Conservation (phyloP, 2,329 filamentous ascomycete species). For the Corynespora cassiicola region DNA sequence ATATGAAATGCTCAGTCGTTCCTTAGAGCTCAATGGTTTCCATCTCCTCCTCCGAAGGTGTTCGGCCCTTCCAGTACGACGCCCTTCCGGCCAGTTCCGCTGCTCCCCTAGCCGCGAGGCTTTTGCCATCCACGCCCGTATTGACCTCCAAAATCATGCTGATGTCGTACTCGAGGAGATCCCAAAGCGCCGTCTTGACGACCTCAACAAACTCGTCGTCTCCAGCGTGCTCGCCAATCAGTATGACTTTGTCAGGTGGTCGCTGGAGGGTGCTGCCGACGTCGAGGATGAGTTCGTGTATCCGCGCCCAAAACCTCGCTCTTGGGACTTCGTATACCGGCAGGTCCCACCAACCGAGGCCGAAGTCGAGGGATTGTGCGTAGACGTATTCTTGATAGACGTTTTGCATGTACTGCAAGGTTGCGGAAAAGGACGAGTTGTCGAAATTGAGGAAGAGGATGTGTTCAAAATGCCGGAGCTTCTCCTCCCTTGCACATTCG, state of each 20-base stretch:
- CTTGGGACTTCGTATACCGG: constrained; percentile 27
- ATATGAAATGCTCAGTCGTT: too few species aligned
- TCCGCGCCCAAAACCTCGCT: constrained; percentile 28
- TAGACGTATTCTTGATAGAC: constrained; percentile 13
- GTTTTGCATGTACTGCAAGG: constrained; percentile 18
- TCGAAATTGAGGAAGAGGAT: constrained; percentile 35
- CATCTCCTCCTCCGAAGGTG: too few species aligned
- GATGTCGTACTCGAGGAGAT: constrained; percentile 25
- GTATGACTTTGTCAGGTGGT: constrained; percentile 26
- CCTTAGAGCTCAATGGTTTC: too few species aligned
- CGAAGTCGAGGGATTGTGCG: constrained; percentile 11
- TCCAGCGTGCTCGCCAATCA: constrained; percentile 27
- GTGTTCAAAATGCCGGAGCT: constrained; percentile 13
- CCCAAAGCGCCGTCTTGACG: constrained; percentile 27
- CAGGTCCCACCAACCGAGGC: constrained; percentile 34
- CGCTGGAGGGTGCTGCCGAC: constrained; percentile 13
- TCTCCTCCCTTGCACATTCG: constrained; percentile 13
- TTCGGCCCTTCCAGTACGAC: too few species aligned
- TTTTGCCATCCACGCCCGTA: constrained; percentile 10
- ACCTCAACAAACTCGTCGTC: constrained; percentile 27
- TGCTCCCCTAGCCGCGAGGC: constrained; percentile 29
- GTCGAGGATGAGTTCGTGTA: constrained; percentile 26
- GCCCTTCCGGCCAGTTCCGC: constrained; percentile 25
- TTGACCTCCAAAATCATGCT: constrained; percentile 18
- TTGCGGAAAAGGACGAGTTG: constrained; percentile 29